Evolutionary conservation across 306 rosid species (phyloP).

Genomic region (Gynostemma pentaphyllum): DNA sequence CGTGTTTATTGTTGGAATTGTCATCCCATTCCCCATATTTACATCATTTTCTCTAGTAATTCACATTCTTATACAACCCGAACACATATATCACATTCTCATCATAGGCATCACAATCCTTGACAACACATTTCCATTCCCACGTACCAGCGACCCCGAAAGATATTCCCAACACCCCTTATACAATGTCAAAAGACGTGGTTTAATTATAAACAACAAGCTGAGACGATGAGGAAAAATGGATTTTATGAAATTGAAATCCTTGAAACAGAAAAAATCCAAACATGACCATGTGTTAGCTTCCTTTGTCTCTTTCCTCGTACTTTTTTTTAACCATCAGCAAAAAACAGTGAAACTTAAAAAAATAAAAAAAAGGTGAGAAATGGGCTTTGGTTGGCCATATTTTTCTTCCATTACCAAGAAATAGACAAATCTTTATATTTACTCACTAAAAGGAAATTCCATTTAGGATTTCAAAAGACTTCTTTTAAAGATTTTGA

Average conservation of each 20-base stretch:
- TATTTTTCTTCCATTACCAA: not conserved
- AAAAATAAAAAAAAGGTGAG: not conserved
- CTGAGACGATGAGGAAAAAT: not conserved
- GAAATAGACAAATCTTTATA: not conserved
- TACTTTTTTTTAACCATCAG: not conserved
- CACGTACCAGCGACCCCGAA: too few species aligned
- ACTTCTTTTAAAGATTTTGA: too few species aligned
- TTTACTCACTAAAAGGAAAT: not conserved
- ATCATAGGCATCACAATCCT: too few species aligned
- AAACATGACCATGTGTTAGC: not conserved
- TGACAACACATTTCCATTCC: too few species aligned
- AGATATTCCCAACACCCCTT: too few species aligned
- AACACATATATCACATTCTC: too few species aligned
- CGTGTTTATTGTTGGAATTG: too few species aligned
- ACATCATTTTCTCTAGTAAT: too few species aligned
- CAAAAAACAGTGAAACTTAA: not conserved
- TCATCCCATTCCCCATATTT: too few species aligned
- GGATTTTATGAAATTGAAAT: not conserved
- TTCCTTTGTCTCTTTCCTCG: not conserved
- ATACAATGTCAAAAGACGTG: not conserved
- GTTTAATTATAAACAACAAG: not conserved
- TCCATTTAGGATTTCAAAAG: not conserved
- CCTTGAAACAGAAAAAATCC: constrained; percentile 6
- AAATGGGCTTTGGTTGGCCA: not conserved
- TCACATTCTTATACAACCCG: too few species aligned